These are phyloP conservation scores for Phalaenopsis hybrid DNA, from an alignment of 116 monocot genomes.

Conservation along the genomic window DNA sequence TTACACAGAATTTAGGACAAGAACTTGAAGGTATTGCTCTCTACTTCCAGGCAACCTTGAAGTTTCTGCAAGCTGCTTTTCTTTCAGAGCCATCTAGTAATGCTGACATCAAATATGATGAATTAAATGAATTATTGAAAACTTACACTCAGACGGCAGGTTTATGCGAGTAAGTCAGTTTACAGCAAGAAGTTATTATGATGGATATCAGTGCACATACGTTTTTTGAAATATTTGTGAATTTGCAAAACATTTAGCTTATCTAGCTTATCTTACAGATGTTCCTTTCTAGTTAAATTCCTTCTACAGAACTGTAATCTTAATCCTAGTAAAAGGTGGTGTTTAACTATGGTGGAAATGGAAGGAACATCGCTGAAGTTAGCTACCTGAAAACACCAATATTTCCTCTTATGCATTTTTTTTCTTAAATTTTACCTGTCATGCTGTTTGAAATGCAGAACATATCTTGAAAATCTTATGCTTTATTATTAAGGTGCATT, in stretches of 20 bases:
- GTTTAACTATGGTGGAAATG: not conserved
- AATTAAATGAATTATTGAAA: not conserved
- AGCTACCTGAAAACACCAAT: not conserved
- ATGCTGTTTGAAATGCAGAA: not conserved
- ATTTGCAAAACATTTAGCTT: not conserved
- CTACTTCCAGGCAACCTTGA: not conserved
- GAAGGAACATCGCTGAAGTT: not conserved
- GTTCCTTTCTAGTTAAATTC: not conserved
- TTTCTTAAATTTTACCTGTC: not conserved
- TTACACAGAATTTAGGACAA: not conserved
- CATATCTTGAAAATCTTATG: not conserved
- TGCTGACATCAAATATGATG: not conserved
- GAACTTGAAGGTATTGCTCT: not conserved
- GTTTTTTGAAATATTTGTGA: not conserved
- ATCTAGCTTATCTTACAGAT: not conserved
- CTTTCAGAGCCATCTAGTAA: slow-evolving; percentile 1
- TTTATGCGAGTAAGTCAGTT: not conserved
- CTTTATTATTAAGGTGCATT: too few relatives aligned
- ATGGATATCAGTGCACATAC: not conserved
- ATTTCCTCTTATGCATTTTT: not conserved
- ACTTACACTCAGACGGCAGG: not conserved
- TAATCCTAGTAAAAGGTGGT: not conserved
- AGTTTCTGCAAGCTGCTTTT: not conserved
- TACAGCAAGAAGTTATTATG: not conserved
- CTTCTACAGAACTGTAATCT: not conserved